Evolutionary conservation across 2,329 filamentous ascomycete species (phyloP).

Genomic region (Ceratocystis harringtonii): DNA sequence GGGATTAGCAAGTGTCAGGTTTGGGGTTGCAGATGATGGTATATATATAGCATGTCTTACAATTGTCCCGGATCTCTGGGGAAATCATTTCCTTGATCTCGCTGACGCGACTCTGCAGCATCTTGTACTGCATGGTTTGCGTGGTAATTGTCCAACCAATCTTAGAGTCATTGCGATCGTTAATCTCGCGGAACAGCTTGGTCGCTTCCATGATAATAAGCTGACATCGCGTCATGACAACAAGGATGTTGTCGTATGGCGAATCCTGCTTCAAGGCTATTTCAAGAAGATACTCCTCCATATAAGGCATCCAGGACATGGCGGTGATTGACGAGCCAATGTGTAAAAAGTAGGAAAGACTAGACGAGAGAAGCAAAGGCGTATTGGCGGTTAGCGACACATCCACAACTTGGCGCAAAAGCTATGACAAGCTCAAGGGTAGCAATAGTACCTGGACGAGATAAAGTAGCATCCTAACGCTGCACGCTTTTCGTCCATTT

Average conservation of each 20-base stretch:
- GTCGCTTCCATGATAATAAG: slow-evolving; percentile 13
- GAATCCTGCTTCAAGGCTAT: slow-evolving; percentile 24
- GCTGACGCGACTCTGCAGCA: slow-evolving; percentile 11
- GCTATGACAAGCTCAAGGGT: too few species aligned
- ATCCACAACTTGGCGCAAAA: too few species aligned
- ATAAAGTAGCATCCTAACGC: slow-evolving; percentile 19
- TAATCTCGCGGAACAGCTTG: slow-evolving; percentile 8
- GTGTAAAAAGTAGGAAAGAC: slow-evolving; percentile 18
- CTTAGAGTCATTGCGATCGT: slow-evolving; percentile 2
- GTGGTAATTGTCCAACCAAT: slow-evolving; percentile 4
- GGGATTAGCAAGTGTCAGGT: background rate
- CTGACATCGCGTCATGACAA: slow-evolving; percentile 13
- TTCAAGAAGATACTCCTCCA: slow-evolving; percentile 38
- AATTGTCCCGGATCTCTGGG: slow-evolving; percentile 1
- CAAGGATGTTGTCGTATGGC: slow-evolving; percentile 10
- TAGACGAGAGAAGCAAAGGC: background rate
- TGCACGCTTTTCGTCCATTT: slow-evolving; percentile 16
- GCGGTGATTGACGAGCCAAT: slow-evolving; percentile 25
- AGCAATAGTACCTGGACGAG: slow-evolving; percentile 21
- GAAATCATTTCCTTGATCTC: slow-evolving; percentile 9
- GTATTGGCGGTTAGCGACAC: background rate
- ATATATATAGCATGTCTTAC: slow-evolving; percentile 6
- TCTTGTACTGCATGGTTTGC: slow-evolving; percentile 14
- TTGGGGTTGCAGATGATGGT: background rate
- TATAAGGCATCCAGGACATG: slow-evolving; percentile 38